phyloP scores from a whole-genome alignment of 2,329 filamentous ascomycete species.

The Botrytis fabae region DNA sequence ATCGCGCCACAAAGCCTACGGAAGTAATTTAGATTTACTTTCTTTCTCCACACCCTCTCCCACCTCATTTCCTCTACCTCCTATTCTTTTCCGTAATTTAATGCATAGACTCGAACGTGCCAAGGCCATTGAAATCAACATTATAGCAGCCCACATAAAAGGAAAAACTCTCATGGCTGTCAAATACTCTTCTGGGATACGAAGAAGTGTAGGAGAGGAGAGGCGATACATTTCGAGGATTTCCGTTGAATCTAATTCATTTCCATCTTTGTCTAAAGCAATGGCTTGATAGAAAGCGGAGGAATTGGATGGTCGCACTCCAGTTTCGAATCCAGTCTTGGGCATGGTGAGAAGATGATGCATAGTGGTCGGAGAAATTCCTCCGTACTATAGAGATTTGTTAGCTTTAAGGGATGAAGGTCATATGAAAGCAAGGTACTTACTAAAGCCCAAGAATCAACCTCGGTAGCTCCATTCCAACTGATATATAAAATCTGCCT shows the following conservation, averaged over 20 bases:
- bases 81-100: not conserved
- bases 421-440: not conserved
- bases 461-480: slow-evolving; percentile 43
- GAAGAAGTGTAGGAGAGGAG: not conserved
- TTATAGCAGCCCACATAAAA: not conserved
- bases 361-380: not conserved
- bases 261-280: slow-evolving; percentile 2
- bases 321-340: slow-evolving; percentile 5
- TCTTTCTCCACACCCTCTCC: not conserved
- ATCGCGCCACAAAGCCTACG: not conserved
- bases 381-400: not conserved
- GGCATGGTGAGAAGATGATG: not conserved
- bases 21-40: slow-evolving; percentile 7
- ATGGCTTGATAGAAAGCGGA: slow-evolving; percentile 13
- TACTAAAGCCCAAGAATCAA: slow-evolving; percentile 31
- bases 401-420: not conserved
- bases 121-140: slow-evolving; percentile 2
- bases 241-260: slow-evolving; percentile 1
- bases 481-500: slow-evolving; percentile 37
- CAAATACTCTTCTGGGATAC: not conserved
- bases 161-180: not conserved
- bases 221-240: slow-evolving; percentile 13
- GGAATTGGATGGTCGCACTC: not conserved
- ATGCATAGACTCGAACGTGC: not conserved
- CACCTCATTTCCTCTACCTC: not conserved